A percentile compares a stretch with the other conserved stretches of the same genome.
Evolutionary conservation across 495 filamentous ascomycete genomes (phyloP).

Genomic region (Xylaria intraflava): DNA sequence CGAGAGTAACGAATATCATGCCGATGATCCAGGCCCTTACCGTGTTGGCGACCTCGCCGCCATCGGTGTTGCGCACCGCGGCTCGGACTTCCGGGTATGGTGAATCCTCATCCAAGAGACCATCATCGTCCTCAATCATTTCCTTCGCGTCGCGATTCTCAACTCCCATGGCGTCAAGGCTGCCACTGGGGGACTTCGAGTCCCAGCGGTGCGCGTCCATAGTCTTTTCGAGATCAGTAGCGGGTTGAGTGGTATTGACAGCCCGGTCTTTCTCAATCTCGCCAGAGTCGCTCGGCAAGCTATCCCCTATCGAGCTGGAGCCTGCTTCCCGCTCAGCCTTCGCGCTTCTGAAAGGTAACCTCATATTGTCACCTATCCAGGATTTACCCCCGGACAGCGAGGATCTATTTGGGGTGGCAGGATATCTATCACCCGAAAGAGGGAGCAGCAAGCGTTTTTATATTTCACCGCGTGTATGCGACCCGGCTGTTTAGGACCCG

Average conservation of each 20-base stretch:
- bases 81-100: conserved; percentile 46
- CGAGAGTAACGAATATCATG: conserved; percentile 49
- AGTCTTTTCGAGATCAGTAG: conserved; percentile 23
- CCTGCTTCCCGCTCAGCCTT: not conserved
- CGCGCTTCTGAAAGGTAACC: not conserved
- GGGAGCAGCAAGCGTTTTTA: no score
- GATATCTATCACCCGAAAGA: no score
- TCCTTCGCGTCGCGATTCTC: conserved; percentile 30
- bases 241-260: conserved; percentile 17
- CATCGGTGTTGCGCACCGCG: conserved; percentile 48
- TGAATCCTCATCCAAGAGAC: conserved; percentile 26
- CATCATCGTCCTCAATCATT: conserved; percentile 23
- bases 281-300: not conserved
- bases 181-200: conserved; percentile 28
- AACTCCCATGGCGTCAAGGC: conserved; percentile 29
- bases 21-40: conserved; percentile 58
- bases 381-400: no score
- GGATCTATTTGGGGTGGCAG: no score
- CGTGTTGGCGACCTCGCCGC: conserved; percentile 52
- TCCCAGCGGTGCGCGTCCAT: conserved; percentile 29
- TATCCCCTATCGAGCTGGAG: not conserved
- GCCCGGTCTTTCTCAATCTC: not conserved
- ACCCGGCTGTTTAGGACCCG: no score
- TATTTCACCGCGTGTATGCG: not conserved
- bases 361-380: not conserved